Conservation (phyloP, 2,329 filamentous ascomycete genomes). For the Colletotrichum chrysophilum region DNA sequence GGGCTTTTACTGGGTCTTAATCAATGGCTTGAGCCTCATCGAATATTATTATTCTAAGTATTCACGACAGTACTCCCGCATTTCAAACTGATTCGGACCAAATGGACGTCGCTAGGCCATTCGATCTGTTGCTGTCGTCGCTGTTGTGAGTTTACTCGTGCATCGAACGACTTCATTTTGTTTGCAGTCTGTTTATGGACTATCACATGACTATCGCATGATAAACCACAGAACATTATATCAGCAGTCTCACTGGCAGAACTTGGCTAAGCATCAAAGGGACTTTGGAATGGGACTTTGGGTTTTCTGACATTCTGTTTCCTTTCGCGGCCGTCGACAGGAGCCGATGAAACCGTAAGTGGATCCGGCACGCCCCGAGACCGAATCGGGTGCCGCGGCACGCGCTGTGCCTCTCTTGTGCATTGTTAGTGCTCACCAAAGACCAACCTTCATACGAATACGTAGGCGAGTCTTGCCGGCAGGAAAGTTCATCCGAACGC, state of each 20-base stretch:
- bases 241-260: not conserved
- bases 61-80: fast-evolving
- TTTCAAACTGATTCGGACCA: not conserved
- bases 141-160: not conserved
- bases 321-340: not conserved
- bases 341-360: not conserved
- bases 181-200: not conserved
- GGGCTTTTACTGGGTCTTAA: not conserved
- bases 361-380: not conserved
- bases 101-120: too few relatives aligned
- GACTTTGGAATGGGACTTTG: not conserved
- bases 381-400: not conserved
- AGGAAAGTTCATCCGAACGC: not conserved
- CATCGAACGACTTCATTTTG: not conserved
- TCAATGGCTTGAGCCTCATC: not conserved
- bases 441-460: not conserved
- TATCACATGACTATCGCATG: not conserved
- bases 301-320: not conserved
- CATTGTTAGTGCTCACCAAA: not conserved
- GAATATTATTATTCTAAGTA: not conserved
- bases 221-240: not conserved
- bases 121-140: not conserved
- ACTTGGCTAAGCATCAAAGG: not conserved
- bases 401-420: not conserved
- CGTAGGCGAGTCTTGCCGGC: not conserved